These are phyloP conservation scores for Penicillium hesseltinei DNA, from an alignment of 2,329 filamentous ascomycete genomes.

Conservation along the genomic window DNA sequence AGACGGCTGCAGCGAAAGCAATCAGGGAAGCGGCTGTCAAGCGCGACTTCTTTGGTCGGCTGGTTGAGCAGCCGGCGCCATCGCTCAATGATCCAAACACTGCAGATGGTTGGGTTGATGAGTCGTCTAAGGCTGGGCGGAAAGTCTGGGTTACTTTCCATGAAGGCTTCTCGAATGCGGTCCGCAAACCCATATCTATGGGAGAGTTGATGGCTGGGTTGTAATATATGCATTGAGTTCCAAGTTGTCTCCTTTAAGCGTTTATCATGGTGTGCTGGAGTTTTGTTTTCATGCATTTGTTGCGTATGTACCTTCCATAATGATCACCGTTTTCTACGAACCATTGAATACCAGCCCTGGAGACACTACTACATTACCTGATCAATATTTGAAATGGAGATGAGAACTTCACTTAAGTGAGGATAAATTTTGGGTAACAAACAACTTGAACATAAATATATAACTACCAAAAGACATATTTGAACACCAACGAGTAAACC, in stretches of 20 bases:
- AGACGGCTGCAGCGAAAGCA: slow-evolving; percentile 25
- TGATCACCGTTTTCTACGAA: neutral
- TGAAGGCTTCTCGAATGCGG: slow-evolving; percentile 89
- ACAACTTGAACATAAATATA: neutral
- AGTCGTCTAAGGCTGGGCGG: slow-evolving; percentile 45
- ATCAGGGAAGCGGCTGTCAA: slow-evolving; percentile 52
- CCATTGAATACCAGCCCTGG: neutral
- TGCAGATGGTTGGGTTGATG: slow-evolving; percentile 29
- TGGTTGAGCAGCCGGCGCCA: slow-evolving; percentile 54
- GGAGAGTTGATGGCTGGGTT: slow-evolving; percentile 66
- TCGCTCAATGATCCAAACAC: slow-evolving; percentile 37
- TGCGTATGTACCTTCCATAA: neutral
- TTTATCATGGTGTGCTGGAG: neutral
- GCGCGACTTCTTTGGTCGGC: slow-evolving; percentile 81
- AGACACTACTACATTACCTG: neutral
- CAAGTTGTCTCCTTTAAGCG: slow-evolving; percentile 5
- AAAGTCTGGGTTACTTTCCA: slow-evolving; percentile 86
- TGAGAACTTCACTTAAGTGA: neutral
- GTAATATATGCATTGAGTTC: slow-evolving; percentile 15
- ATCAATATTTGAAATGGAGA: neutral
- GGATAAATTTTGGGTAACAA: neutral
- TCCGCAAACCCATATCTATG: slow-evolving; percentile 80
- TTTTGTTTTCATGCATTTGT: neutral
- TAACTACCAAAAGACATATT: neutral
- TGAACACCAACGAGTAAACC: neutral